Evolutionary conservation across 78 protist genomes (phyloP).

Genomic region (Anaeramoeba flamelloides): DNA sequence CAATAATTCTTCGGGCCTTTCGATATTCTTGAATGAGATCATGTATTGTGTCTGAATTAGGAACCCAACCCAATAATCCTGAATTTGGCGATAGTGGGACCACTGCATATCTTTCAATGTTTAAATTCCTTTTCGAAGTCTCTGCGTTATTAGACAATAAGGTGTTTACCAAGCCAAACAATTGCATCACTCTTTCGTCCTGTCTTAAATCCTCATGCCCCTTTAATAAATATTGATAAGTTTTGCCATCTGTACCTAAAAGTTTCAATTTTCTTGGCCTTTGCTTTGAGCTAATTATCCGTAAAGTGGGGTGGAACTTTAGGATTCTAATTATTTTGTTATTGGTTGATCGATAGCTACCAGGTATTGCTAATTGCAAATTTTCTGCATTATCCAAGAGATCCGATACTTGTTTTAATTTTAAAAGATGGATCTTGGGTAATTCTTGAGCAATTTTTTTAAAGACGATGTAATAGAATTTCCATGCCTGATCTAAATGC

Average conservation of each 20-base stretch:
- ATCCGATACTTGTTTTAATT: slow-evolving; percentile 75
- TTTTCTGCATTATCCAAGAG: slow-evolving; percentile 34
- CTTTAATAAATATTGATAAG: slow-evolving; percentile 70
- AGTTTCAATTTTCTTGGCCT: slow-evolving; percentile 79
- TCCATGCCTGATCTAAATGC: too few relatives aligned
- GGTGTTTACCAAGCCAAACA: too few relatives aligned
- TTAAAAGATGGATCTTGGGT: slow-evolving; percentile 32
- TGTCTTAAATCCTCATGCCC: slow-evolving; percentile 83
- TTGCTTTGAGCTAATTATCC: slow-evolving; percentile 87
- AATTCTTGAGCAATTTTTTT: neutral
- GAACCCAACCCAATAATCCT: too few relatives aligned
- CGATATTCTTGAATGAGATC: slow-evolving; percentile 19
- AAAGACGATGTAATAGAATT: too few relatives aligned
- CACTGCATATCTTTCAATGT: slow-evolving; percentile 29
- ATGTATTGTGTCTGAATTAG: slow-evolving; percentile 43
- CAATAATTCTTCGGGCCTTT: neutral
- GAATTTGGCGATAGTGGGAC: slow-evolving; percentile 68
- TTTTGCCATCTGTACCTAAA: slow-evolving; percentile 25
- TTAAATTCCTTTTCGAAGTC: too few relatives aligned
- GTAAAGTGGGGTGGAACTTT: too few relatives aligned
- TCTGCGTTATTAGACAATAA: too few relatives aligned
- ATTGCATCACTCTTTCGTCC: too few relatives aligned
- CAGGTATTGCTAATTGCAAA: slow-evolving; percentile 88
- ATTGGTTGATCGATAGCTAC: slow-evolving; percentile 47
- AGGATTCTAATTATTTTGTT: too few relatives aligned